These are phyloP conservation scores for Cryptococcus floricola DNA, from an alignment of 1,284 basidiomycete genomes.

Conservation along the genomic window DNA sequence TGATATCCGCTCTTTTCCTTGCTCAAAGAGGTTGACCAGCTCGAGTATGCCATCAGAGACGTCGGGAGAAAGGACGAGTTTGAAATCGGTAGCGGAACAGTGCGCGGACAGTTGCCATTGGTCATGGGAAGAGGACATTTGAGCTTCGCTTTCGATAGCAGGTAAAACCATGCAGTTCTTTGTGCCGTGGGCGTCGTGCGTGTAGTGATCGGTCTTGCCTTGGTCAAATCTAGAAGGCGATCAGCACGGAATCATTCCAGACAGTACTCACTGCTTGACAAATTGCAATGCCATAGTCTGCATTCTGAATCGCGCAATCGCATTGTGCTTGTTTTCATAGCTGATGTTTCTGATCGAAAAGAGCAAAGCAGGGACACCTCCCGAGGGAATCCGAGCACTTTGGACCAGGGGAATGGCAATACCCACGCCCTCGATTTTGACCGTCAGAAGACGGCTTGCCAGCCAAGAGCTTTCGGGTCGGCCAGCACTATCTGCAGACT, in stretches of 20 bases:
- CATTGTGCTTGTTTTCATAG: conserved; percentile 69
- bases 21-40: conserved; percentile 76
- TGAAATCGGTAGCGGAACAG: conserved; percentile 78
- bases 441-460: conserved; percentile 60
- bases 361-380: conserved; percentile 67
- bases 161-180: conserved; percentile 62
- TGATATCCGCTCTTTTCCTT: conserved; percentile 72
- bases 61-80: conserved; percentile 75
- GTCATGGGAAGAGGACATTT: conserved; percentile 58
- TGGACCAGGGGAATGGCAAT: conserved; percentile 70
- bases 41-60: conserved; percentile 76
- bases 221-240: conserved; percentile 66
- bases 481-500: conserved; percentile 33
- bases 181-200: conserved; percentile 64
- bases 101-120: conserved; percentile 62
- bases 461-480: conserved; percentile 56
- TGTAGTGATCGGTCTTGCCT: conserved; percentile 64
- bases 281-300: conserved; percentile 76
- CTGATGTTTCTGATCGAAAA: conserved; percentile 70
- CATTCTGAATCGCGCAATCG: conserved; percentile 71
- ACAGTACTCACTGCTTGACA: conserved; percentile 59
- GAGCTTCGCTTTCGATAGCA: conserved; percentile 71
- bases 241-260: conserved; percentile 4
- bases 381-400: conserved; percentile 48
- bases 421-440: conserved; percentile 68